Conservation (phyloP, 2,329 filamentous ascomycete species). For the Bertia moriformis region DNA sequence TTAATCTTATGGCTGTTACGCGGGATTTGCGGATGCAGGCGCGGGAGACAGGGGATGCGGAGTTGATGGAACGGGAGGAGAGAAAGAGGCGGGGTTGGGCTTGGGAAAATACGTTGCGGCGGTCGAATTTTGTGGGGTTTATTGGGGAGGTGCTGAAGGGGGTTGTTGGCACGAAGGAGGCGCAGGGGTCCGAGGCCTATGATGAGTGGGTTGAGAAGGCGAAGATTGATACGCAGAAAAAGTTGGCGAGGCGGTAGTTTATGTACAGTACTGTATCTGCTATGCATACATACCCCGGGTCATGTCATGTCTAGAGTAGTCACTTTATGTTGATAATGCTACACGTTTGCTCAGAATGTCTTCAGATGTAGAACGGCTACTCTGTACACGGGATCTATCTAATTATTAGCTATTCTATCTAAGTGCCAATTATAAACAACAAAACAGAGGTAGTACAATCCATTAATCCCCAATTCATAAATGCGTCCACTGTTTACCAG, state of each 20-base stretch:
- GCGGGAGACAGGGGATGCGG: conserved; percentile 1
- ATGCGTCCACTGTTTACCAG: no score
- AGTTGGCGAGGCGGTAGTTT: background rate
- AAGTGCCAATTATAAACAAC: no score
- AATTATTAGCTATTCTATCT: no score
- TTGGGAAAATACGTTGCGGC: background rate
- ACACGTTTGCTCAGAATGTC: no score
- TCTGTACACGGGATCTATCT: no score
- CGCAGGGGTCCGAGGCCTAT: background rate
- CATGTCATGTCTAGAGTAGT: no score
- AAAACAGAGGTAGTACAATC: no score
- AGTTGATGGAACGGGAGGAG: background rate
- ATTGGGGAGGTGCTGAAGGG: conserved; percentile 1
- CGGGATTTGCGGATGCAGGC: background rate
- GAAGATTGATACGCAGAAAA: background rate
- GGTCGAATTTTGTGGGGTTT: conserved; percentile 1
- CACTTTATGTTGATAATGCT: no score
- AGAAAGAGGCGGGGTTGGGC: background rate
- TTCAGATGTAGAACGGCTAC: no score
- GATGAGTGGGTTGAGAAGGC: background rate
- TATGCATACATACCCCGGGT: no score
- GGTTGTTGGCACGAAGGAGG: background rate
- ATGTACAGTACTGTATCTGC: no score
- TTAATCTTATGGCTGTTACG: conserved; percentile 1
- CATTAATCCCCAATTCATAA: no score